phyloP scores from a whole-genome alignment of 164 flowering plant genomes.

The Aristolochia fimbriata region DNA sequence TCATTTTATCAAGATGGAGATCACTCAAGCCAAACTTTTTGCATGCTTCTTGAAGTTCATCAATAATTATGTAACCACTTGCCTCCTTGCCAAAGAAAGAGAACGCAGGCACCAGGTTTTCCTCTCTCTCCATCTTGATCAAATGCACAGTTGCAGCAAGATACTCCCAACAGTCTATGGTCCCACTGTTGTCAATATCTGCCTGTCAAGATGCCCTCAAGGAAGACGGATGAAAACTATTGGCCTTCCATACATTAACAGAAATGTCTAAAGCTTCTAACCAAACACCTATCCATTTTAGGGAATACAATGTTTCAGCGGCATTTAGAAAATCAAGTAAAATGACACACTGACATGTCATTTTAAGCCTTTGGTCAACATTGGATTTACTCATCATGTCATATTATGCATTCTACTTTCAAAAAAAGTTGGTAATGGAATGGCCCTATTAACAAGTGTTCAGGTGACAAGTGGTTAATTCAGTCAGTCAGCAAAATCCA shows the following conservation, averaged over 20 bases:
- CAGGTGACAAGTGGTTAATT: too few relatives aligned
- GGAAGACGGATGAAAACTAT: not conserved
- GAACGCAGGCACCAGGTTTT: slow-evolving; percentile 63
- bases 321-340: too few relatives aligned
- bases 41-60: slow-evolving; percentile 86
- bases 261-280: too few relatives aligned
- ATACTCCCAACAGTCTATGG: slow-evolving; percentile 80
- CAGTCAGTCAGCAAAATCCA: too few relatives aligned
- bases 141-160: slow-evolving; percentile 81
- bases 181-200: slow-evolving; percentile 75
- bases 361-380: too few relatives aligned
- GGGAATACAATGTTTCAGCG: too few relatives aligned
- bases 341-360: too few relatives aligned
- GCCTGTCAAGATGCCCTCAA: slow-evolving; percentile 37
- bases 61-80: slow-evolving; percentile 81
- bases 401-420: too few relatives aligned
- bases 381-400: too few relatives aligned
- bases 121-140: slow-evolving; percentile 84
- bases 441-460: too few relatives aligned
- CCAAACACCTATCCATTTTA: too few relatives aligned
- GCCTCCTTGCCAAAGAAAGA: slow-evolving; percentile 77
- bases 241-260: not conserved
- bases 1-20: slow-evolving; percentile 60
- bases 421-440: too few relatives aligned
- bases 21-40: slow-evolving; percentile 69